phyloP scores from a whole-genome alignment of 345 rosid species.

The Crucihimalaya himalaica region DNA sequence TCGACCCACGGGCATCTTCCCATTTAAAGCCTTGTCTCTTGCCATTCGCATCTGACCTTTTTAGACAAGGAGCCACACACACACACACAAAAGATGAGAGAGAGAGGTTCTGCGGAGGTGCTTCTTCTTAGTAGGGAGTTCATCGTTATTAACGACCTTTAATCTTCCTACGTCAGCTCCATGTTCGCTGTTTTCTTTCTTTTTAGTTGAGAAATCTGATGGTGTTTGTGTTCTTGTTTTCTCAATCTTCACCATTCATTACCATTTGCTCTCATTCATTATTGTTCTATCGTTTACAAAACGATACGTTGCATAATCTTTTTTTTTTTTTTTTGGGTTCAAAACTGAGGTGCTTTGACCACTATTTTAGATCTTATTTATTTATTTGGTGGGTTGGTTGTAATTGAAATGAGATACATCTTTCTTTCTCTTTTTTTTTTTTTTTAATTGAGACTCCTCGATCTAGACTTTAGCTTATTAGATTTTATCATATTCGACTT shows the following conservation, averaged over 20 bases:
- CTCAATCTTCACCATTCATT: not conserved
- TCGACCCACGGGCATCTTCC: constrained; percentile 29
- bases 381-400: constrained; percentile 18
- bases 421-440: no score
- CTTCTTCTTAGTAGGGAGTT: constrained; percentile 39
- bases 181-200: not conserved
- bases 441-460: no score
- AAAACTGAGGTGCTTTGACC: constrained; percentile 7
- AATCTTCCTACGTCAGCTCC: constrained; percentile 30
- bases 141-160: constrained; percentile 34
- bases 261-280: no score
- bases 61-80: not conserved
- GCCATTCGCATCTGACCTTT: constrained; percentile 25
- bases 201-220: not conserved
- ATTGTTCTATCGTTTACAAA: no score
- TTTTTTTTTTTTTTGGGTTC: no score
- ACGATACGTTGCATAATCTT: not conserved
- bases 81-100: not conserved
- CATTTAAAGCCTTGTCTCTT: constrained; percentile 21
- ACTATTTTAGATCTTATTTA: not conserved
- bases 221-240: no score
- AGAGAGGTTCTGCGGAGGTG: constrained; percentile 38
- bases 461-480: not conserved
- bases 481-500: not conserved
- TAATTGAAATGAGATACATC: no score